These are phyloP conservation scores for Lichina pygmaea DNA, from an alignment of 495 filamentous ascomycete genomes.

Conservation along the genomic window DNA sequence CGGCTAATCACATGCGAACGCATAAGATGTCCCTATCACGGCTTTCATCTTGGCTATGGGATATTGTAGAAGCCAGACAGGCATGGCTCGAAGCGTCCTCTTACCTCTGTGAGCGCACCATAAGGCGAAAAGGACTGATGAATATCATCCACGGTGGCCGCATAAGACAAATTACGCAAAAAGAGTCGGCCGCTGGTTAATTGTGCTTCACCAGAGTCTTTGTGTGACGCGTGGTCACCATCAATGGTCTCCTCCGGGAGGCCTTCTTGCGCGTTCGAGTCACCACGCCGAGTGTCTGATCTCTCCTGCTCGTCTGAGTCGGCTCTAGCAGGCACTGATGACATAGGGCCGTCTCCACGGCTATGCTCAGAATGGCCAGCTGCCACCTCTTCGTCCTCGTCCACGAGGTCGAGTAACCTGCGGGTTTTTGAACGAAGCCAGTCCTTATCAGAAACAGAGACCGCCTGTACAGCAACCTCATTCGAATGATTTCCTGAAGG, in stretches of 20 bases:
- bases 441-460: slow-evolving; percentile 44
- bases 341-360: too few species aligned
- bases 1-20: slow-evolving; percentile 34
- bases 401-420: slow-evolving; percentile 58
- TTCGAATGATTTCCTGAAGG: too few species aligned
- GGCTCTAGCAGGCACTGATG: too few species aligned
- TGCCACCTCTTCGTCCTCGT: slow-evolving; percentile 16
- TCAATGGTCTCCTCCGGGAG: too few species aligned
- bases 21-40: slow-evolving; percentile 99
- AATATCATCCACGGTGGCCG: slow-evolving; percentile 51
- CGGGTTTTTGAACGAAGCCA: slow-evolving; percentile 90
- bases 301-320: too few species aligned
- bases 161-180: slow-evolving; percentile 68
- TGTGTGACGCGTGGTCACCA: too few species aligned
- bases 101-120: slow-evolving; percentile 70
- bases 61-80: not conserved
- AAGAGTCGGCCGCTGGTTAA: slow-evolving; percentile 44
- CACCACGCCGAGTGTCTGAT: too few species aligned
- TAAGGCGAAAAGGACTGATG: slow-evolving; percentile 37
- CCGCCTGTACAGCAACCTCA: not conserved
- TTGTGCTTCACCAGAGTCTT: too few species aligned
- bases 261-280: too few species aligned
- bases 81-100: slow-evolving; percentile 8
- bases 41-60: slow-evolving; percentile 61
- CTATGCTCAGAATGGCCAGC: too few species aligned